phyloP scores from a whole-genome alignment of 2,329 filamentous ascomycete genomes.

The Penicillium sumatraense region DNA sequence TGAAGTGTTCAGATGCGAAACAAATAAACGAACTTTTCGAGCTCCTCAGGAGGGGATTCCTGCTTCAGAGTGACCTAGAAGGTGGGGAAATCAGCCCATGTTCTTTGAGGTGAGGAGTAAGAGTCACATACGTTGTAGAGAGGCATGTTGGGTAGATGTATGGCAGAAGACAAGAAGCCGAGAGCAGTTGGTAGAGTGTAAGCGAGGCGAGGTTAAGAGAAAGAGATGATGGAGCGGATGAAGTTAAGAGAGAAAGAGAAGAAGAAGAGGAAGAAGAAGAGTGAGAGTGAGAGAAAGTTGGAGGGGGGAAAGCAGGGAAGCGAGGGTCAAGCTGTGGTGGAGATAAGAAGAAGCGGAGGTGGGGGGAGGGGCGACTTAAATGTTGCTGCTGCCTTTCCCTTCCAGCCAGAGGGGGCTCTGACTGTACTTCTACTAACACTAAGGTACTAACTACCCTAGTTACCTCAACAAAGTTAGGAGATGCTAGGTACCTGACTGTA shows the following conservation, averaged over 20 bases:
- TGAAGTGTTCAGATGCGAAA: not conserved
- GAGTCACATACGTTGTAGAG: conserved; percentile 42
- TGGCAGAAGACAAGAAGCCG: not conserved
- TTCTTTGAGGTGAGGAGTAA: not conserved
- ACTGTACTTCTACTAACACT: not conserved
- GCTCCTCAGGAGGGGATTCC: conserved; percentile 67
- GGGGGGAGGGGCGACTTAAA: conserved; percentile 16
- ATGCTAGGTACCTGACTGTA: not conserved
- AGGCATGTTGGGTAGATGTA: conserved; percentile 36
- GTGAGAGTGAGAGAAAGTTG: not conserved
- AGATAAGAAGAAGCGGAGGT: conserved; percentile 14
- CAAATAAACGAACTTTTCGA: conserved; percentile 64
- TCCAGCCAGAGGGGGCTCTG: too few species aligned
- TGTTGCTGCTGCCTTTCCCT: not conserved
- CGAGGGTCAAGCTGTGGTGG: conserved; percentile 8
- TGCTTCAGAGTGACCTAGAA: conserved; percentile 78
- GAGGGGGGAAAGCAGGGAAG: conserved; percentile 1
- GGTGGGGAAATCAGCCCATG: conserved; percentile 9
- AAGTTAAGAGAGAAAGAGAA: not conserved
- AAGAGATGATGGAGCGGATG: too few species aligned
- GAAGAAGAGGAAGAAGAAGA: not conserved
- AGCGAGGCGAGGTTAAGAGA: too few species aligned
- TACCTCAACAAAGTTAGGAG: not conserved
- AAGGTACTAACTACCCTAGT: too few species aligned
- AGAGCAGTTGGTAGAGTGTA: not conserved